These are phyloP conservation scores for Asterophora lycoperdoides DNA, from an alignment of 768 basidiomycete genomes.

Conservation along the genomic window DNA sequence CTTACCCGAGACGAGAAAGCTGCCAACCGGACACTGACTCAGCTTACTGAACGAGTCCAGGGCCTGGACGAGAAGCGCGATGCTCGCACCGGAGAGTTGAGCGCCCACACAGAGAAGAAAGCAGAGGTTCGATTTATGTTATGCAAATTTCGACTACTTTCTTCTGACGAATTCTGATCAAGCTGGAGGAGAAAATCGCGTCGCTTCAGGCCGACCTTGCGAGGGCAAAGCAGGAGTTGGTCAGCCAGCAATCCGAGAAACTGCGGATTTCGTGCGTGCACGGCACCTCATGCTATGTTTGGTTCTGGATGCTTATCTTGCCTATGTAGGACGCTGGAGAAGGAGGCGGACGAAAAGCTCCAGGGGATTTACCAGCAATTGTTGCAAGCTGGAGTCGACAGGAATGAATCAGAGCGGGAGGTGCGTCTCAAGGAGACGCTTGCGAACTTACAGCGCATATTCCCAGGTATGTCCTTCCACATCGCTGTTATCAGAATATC, in stretches of 20 bases:
- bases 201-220: constrained; percentile 58
- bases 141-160: not conserved
- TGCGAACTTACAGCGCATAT: constrained; percentile 77
- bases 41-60: constrained; percentile 66
- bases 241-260: constrained; percentile 82
- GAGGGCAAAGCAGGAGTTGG: constrained; percentile 68
- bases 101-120: constrained; percentile 45
- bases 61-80: constrained; percentile 55
- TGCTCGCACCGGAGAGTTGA: constrained; percentile 53
- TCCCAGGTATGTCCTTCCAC: constrained; percentile 58
- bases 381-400: constrained; percentile 86
- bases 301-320: not conserved
- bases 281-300: not conserved
- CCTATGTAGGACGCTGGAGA: constrained; percentile 71
- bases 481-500: not conserved
- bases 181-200: constrained; percentile 61
- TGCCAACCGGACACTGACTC: constrained; percentile 53
- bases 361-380: constrained; percentile 78
- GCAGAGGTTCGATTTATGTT: constrained; percentile 43
- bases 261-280: constrained; percentile 65
- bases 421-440: constrained; percentile 82
- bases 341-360: constrained; percentile 90
- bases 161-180: not conserved
- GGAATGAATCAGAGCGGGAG: constrained; percentile 82
- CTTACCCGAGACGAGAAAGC: constrained; percentile 83